A percentile compares a stretch with the other conserved stretches of the same genome.
Evolutionary conservation across 1,139 yeast species (phyloP).

Genomic region (Debaryomyces subglobosus): DNA sequence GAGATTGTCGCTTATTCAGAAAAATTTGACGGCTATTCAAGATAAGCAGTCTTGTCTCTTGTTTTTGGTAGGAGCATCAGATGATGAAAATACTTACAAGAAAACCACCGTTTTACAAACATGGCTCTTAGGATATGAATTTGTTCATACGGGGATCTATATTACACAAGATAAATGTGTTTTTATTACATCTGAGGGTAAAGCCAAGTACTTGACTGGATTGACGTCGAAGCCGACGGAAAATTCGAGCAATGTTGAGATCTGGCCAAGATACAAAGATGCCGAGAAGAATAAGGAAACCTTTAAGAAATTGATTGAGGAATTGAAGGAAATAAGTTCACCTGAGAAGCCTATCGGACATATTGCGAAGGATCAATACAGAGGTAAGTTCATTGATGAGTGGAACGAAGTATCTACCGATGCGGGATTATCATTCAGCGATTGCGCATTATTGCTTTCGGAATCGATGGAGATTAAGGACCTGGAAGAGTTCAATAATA

Average conservation of each 20-base stretch:
- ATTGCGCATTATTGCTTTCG: slow-evolving; percentile 57
- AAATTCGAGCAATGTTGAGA: slow-evolving; percentile 52
- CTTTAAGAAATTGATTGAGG: slow-evolving; percentile 60
- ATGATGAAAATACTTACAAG: slow-evolving; percentile 88
- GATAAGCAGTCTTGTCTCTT: slow-evolving; percentile 57
- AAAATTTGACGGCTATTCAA: slow-evolving; percentile 36
- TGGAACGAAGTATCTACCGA: slow-evolving; percentile 65
- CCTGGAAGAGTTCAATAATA: slow-evolving; percentile 67
- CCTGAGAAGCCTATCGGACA: slow-evolving; percentile 61
- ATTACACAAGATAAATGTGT: slow-evolving; percentile 63
- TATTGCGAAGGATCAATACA: slow-evolving; percentile 71
- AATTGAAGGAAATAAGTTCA: slow-evolving; percentile 39
- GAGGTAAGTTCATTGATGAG: slow-evolving; percentile 82
- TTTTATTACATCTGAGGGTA: slow-evolving; percentile 82
- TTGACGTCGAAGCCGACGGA: slow-evolving; percentile 46
- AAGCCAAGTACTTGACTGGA: slow-evolving; percentile 74
- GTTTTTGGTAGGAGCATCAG: slow-evolving; percentile 74
- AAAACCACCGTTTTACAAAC: slow-evolving; percentile 87
- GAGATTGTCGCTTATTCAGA: slow-evolving; percentile 45
- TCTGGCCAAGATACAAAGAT: slow-evolving; percentile 84
- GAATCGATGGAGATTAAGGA: slow-evolving; percentile 74
- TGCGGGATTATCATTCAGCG: slow-evolving; percentile 50
- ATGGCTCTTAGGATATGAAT: slow-evolving; percentile 94
- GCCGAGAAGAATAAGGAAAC: slow-evolving; percentile 70
- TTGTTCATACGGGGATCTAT: slow-evolving; percentile 82